Evolutionary conservation across 495 filamentous ascomycete genomes (phyloP), one percentile per base, ranked within the genome.

Genomic region (Podospora fimiseda): DNA sequence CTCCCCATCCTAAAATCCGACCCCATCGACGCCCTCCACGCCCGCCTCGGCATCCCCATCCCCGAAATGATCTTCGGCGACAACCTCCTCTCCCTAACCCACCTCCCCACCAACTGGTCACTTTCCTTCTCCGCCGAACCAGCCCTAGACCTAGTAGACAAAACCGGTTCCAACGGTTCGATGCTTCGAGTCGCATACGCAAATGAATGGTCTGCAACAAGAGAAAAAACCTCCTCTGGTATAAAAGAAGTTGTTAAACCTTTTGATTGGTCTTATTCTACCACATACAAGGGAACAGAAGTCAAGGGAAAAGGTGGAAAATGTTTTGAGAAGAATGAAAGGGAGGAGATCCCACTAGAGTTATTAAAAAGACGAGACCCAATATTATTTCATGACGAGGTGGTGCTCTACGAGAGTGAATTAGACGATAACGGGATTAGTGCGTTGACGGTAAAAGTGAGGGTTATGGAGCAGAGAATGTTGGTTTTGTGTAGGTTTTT

Each of bases 51-150:
- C 13, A 95, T 98, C 67, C 77, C 90, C 11, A 83, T 89, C 6
- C 93, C 94, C 2, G 93, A 98, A 71, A 98, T 98, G 93, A 98
- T 98, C 33, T 98, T 98, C 61, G 93, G 93, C 27, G 90, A 98
- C 71, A 98, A 98, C 69, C 74, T 81, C 27, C 83, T 94, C 20
- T 67, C 75, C 2, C 78, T 98, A 20, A 76, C 82, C 51, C 89
- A 97, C 68, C 49, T 70, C 18, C 73, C 74, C 16, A 81, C 74
- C 51, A 81, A 82, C 7, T 97, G 90, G 88, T 68, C 71, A 3
- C 77, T 97, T 48, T 64, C 73, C 13, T 98, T 98, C 71, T 85
- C 86, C 57, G 86, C 94, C 15, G 85, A 82, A 52, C 87, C 90
- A 64, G 93, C 92, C 4, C 75, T 98, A 48, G 88, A 93, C 66